Conservation (phyloP, 2,329 filamentous ascomycete species). For the Fusarium sp. region DNA sequence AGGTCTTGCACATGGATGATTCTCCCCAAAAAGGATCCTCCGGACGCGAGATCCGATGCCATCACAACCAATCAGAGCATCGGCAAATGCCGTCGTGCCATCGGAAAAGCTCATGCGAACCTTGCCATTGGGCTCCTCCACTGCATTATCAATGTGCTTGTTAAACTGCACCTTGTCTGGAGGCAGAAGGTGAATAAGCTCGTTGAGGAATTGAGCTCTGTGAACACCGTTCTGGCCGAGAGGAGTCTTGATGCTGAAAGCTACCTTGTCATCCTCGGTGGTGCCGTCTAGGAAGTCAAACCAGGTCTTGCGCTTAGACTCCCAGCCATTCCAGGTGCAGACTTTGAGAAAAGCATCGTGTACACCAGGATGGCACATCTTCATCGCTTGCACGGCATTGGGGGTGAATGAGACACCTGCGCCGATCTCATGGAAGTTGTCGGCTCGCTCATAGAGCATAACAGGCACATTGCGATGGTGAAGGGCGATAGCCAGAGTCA, state of each 20-base stretch:
- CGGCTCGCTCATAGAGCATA: slow-evolving; percentile 58
- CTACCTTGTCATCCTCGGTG: slow-evolving; percentile 1
- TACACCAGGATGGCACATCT: slow-evolving; percentile 48
- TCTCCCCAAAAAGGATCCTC: slow-evolving; percentile 57
- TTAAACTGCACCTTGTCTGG: slow-evolving; percentile 44
- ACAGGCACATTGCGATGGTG: slow-evolving; percentile 53
- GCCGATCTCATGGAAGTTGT: slow-evolving; percentile 56
- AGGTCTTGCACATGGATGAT: slow-evolving; percentile 49
- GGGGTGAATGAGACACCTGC: slow-evolving; percentile 62
- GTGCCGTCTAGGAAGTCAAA: slow-evolving; percentile 40
- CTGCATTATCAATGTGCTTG: slow-evolving; percentile 48
- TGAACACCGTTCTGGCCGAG: slow-evolving; percentile 47
- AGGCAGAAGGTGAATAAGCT: slow-evolving; percentile 52
- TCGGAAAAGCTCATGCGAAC: slow-evolving; percentile 51
- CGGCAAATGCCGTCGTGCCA: slow-evolving; percentile 50
- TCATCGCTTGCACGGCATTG: slow-evolving; percentile 60
- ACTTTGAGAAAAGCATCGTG: slow-evolving; percentile 44
- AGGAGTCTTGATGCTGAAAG: slow-evolving; percentile 30
- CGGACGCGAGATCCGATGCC: slow-evolving; percentile 69
- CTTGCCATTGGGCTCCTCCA: slow-evolving; percentile 35
- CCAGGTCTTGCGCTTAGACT: slow-evolving; percentile 35
- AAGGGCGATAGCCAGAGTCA: slow-evolving; percentile 59
- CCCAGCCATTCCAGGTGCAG: slow-evolving; percentile 38
- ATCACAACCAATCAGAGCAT: slow-evolving; percentile 67
- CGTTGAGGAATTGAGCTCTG: slow-evolving; percentile 52